Evolutionary conservation across 176 grass and related monocot species (phyloP).

Genomic region (Raddia distichophylla): DNA sequence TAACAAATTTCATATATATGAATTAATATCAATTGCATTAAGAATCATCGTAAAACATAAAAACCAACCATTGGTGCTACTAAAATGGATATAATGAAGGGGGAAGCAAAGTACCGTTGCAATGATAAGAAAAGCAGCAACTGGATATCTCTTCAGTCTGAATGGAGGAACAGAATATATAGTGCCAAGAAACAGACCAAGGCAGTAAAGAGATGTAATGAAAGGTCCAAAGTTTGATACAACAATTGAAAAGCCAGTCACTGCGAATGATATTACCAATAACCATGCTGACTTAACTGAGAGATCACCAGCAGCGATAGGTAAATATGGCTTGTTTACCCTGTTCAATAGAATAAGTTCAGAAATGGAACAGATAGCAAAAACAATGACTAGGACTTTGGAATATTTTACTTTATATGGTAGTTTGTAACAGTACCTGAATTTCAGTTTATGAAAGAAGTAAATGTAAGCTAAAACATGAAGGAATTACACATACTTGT

Average conservation of each 20-base stretch:
- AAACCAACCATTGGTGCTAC: not conserved
- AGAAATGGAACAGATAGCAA: constrained; percentile 23
- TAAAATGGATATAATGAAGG: constrained; percentile 3
- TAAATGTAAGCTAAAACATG: constrained; percentile 3
- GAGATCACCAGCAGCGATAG: constrained; percentile 91
- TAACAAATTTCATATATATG: too few species aligned
- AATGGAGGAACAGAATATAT: constrained; percentile 99
- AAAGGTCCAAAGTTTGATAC: constrained; percentile 80
- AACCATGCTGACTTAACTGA: constrained; percentile 87
- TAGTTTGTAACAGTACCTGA: not conserved
- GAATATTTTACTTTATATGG: constrained; percentile 3
- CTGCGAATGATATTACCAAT: constrained; percentile 75
- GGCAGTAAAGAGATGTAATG: constrained; percentile 89
- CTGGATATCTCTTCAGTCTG: constrained; percentile 87
- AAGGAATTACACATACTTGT: constrained; percentile 71
- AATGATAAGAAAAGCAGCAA: constrained; percentile 98
- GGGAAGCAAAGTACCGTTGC: constrained; percentile 63
- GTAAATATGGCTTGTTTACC: constrained; percentile 98
- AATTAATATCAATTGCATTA: not conserved
- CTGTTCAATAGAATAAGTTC: constrained; percentile 51
- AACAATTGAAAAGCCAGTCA: constrained; percentile 73
- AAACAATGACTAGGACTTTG: not conserved
- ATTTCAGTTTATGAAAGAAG: not conserved
- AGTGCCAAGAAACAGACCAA: constrained; percentile 96
- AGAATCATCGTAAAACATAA: constrained; percentile 19